These are phyloP conservation scores for Fusarium sulawesiense DNA, from an alignment of 2,329 filamentous ascomycete genomes.

Conservation along the genomic window DNA sequence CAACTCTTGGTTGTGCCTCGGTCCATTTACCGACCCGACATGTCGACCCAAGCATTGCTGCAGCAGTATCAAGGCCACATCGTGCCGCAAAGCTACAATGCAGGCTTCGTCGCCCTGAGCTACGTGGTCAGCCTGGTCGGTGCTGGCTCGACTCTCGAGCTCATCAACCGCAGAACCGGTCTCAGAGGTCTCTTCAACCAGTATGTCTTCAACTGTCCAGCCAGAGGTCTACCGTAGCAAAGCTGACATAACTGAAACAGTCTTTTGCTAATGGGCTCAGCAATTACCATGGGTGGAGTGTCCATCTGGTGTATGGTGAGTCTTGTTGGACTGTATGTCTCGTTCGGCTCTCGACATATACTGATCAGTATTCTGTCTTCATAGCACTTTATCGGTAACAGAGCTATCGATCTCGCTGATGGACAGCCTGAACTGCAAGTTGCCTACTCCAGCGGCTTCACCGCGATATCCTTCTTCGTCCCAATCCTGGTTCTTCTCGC, in stretches of 20 bases:
- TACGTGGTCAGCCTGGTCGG: constrained; percentile 82
- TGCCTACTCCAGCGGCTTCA: constrained; percentile 77
- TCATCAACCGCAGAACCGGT: constrained; percentile 81
- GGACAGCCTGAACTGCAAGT: constrained; percentile 75
- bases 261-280: constrained; percentile 71
- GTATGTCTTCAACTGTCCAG: constrained; percentile 56
- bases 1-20: constrained; percentile 24
- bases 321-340: background rate
- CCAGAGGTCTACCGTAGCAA: background rate
- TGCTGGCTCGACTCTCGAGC: constrained; percentile 81
- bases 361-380: constrained; percentile 1
- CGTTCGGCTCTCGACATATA: background rate
- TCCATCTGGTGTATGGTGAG: constrained; percentile 77
- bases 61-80: constrained; percentile 57
- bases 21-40: constrained; percentile 22
- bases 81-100: constrained; percentile 62
- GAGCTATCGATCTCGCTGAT: constrained; percentile 76
- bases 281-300: constrained; percentile 78
- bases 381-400: constrained; percentile 74
- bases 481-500: constrained; percentile 79
- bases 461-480: constrained; percentile 81
- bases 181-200: constrained; percentile 76
- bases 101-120: constrained; percentile 77
- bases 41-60: constrained; percentile 50
- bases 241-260: constrained; percentile 51